phyloP scores from a whole-genome alignment of 345 rosid species.

The Salix viminalis region DNA sequence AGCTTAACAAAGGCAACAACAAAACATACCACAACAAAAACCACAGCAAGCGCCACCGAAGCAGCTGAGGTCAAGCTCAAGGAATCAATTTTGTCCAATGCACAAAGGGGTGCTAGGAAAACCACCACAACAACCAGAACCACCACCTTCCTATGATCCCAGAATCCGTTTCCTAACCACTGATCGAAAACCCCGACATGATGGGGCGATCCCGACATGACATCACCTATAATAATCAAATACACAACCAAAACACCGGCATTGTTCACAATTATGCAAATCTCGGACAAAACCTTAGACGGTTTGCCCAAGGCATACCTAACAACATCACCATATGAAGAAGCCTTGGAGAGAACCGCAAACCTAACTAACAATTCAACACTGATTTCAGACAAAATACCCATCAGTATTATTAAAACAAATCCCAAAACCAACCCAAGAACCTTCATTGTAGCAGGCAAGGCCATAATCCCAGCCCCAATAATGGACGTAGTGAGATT shows the following conservation, averaged over 20 bases:
- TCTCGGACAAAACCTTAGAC: conserved; percentile 73
- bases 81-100: conserved; percentile 79
- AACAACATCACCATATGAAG: conserved; percentile 84
- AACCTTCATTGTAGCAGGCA: conserved; percentile 95
- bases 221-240: conserved; percentile 89
- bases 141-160: conserved; percentile 89
- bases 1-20: conserved; percentile 68
- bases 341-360: conserved; percentile 63
- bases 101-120: conserved; percentile 84
- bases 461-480: conserved; percentile 99
- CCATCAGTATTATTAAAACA: conserved; percentile 69
- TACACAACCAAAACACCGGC: conserved; percentile 91
- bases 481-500: conserved; percentile 83
- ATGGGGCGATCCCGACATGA: conserved; percentile 77
- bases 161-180: conserved; percentile 82
- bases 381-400: conserved; percentile 71
- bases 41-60: conserved; percentile 84
- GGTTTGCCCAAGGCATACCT: conserved; percentile 74
- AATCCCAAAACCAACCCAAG: conserved; percentile 71
- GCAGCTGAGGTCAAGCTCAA: conserved; percentile 86
- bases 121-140: conserved; percentile 59
- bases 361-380: conserved; percentile 75
- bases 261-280: conserved; percentile 87
- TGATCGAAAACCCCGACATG: conserved; percentile 93
- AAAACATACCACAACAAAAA: conserved; percentile 78